Evolutionary conservation across 805 yeast genomes (phyloP).

Genomic region (Metschnikowia picachoensis): DNA sequence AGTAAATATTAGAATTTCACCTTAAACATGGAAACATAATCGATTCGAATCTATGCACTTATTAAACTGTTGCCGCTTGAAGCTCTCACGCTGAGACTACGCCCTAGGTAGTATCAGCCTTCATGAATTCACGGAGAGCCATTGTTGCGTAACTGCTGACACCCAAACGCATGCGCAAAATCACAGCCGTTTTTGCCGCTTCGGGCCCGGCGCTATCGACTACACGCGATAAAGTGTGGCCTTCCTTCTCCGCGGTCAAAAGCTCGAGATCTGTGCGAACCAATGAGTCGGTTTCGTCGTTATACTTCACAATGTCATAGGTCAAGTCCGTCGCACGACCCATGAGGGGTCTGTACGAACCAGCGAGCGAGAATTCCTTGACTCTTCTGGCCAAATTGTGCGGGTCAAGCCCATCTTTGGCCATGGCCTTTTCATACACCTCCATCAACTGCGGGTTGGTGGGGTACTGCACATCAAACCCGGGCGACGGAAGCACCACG

Average conservation of each 20-base stretch:
- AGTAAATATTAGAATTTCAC: no score
- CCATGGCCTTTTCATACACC: slow-evolving; percentile 71
- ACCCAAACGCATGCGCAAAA: slow-evolving; percentile 73
- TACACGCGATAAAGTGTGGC: slow-evolving; percentile 23
- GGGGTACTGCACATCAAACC: slow-evolving; percentile 88
- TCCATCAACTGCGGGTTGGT: slow-evolving; percentile 54
- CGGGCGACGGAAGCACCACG: slow-evolving; percentile 94
- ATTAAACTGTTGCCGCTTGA: no score
- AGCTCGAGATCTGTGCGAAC: slow-evolving; percentile 73
- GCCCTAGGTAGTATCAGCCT: slow-evolving; percentile 42
- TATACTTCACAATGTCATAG: slow-evolving; percentile 59
- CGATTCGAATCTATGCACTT: neutral
- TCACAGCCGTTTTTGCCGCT: slow-evolving; percentile 54
- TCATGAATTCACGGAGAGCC: slow-evolving; percentile 91
- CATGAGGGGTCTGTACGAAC: slow-evolving; percentile 77
- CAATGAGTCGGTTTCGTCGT: slow-evolving; percentile 62
- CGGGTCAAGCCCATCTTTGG: slow-evolving; percentile 78
- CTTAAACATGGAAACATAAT: neutral
- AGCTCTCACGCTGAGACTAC: slow-evolving; percentile 1
- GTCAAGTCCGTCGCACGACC: slow-evolving; percentile 62
- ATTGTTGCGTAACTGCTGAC: slow-evolving; percentile 94
- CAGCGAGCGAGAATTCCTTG: slow-evolving; percentile 86
- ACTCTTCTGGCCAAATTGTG: slow-evolving; percentile 78
- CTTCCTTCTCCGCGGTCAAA: slow-evolving; percentile 24
- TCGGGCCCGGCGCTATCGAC: slow-evolving; percentile 23